Conservation (phyloP, 352 stramenopile species). For the Globisporangium spiculum region DNA sequence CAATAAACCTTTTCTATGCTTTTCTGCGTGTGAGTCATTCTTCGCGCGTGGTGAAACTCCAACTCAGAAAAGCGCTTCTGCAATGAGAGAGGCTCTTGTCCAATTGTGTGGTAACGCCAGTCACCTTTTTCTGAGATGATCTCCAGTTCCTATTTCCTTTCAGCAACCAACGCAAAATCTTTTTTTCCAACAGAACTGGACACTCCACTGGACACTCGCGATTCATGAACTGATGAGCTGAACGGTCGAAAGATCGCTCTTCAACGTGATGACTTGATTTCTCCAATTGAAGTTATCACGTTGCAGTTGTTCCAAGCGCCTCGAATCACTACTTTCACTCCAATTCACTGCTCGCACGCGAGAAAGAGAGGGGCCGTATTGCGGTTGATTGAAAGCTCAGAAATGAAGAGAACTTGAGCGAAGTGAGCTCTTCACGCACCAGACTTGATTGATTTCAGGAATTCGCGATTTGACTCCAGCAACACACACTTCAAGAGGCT, state of each 20-base stretch:
- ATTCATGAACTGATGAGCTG: not conserved
- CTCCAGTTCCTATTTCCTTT: not conserved
- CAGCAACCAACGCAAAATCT: not conserved
- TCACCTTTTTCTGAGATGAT: not conserved
- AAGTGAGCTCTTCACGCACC: not conserved
- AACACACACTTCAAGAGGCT: not conserved
- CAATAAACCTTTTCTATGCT: not conserved
- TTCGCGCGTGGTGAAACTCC: not conserved
- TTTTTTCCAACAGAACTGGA: not conserved
- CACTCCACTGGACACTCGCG: not conserved
- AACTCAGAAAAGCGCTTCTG: not conserved
- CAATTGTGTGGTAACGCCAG: not conserved
- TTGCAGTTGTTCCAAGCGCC: not conserved
- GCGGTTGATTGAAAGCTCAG: not conserved
- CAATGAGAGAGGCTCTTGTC: not conserved
- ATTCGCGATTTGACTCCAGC: not conserved
- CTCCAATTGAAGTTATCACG: not conserved
- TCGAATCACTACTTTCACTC: not conserved
- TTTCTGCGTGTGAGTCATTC: not conserved
- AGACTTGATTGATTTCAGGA: constrained; percentile 8
- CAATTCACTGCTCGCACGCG: too few relatives aligned
- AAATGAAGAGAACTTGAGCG: not conserved
- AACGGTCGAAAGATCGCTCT: not conserved
- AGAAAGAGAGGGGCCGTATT: too few relatives aligned
- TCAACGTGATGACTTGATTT: not conserved